Percentiles rank a stretch among this genome's conserved stretches.
phyloP scores from a whole-genome alignment of 441 rosid genomes.

The Hura crepitans region DNA sequence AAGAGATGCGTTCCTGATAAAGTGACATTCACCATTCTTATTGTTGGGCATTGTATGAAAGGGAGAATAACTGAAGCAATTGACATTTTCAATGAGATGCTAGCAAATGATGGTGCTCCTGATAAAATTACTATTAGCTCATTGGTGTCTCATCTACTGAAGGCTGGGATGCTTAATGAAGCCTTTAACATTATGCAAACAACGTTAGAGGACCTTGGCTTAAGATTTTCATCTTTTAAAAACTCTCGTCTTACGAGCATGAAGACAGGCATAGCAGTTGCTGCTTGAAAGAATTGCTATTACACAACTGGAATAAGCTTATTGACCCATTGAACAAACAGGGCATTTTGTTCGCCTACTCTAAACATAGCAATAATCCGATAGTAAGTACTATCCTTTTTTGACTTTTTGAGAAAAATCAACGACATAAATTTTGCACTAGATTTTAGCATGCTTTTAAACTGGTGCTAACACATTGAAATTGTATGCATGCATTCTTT shows the following conservation, averaged over 20 bases:
- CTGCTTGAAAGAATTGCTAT: conserved; percentile 39
- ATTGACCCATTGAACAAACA: conserved; percentile 1
- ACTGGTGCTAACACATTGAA: neutral
- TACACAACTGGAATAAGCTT: conserved; percentile 1
- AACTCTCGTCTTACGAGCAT: conserved; percentile 31
- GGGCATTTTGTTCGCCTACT: conserved; percentile 15
- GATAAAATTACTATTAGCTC: conserved; percentile 56
- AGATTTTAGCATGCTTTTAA: neutral
- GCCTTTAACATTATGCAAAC: conserved; percentile 46
- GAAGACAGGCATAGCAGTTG: conserved; percentile 41
- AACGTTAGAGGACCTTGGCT: conserved; percentile 32
- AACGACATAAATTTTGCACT: neutral
- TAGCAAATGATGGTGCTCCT: conserved; percentile 68
- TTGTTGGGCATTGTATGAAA: conserved; percentile 85
- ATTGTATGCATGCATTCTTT: conserved; percentile 14
- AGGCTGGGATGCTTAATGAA: conserved; percentile 83
- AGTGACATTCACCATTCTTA: conserved; percentile 79
- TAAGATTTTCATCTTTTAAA: conserved; percentile 32
- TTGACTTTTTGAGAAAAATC: neutral
- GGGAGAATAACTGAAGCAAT: conserved; percentile 78
- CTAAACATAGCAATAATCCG: conserved; percentile 16
- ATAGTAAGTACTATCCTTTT: conserved; percentile 25
- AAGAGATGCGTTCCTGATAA: conserved; percentile 72
- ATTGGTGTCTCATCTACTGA: conserved; percentile 66
- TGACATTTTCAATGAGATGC: conserved; percentile 64